Conservation (phyloP, 768 basidiomycete genomes). For the Trametes elegans region DNA sequence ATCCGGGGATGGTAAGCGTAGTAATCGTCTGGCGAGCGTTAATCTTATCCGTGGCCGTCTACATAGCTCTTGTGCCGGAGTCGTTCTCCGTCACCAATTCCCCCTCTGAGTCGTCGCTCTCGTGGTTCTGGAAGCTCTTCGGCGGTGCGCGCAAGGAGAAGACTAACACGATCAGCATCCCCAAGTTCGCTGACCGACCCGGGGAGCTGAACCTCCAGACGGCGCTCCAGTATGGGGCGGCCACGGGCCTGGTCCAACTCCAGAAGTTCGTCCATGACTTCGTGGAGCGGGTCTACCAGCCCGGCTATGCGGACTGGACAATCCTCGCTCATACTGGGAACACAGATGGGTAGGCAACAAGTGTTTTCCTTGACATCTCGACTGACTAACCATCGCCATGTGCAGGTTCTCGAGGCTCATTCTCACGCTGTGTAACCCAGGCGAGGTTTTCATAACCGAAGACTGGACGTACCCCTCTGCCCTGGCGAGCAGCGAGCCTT, state of each 20-base stretch:
- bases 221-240: slow-evolving; percentile 67
- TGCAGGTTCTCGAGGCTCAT: slow-evolving; percentile 54
- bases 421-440: slow-evolving; percentile 62
- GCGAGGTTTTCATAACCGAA: slow-evolving; percentile 54
- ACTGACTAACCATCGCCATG: background rate
- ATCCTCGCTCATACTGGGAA: slow-evolving; percentile 63
- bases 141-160: slow-evolving; percentile 37
- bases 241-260: slow-evolving; percentile 54
- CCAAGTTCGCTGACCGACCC: slow-evolving; percentile 52
- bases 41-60: background rate
- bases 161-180: slow-evolving; percentile 50
- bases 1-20: slow-evolving; percentile 43
- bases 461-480: slow-evolving; percentile 81
- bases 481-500: slow-evolving; percentile 33
- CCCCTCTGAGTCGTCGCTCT: slow-evolving; percentile 33
- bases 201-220: slow-evolving; percentile 57
- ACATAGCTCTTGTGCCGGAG: slow-evolving; percentile 41
- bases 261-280: slow-evolving; percentile 58
- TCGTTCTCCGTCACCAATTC: slow-evolving; percentile 41
- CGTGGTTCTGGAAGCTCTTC: slow-evolving; percentile 63
- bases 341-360: slow-evolving; percentile 51
- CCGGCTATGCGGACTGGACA: slow-evolving; percentile 59
- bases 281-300: slow-evolving; percentile 49
- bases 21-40: background rate
- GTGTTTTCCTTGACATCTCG: background rate